Evolutionary conservation across 2,329 filamentous ascomycete species (phyloP), one percentile per base, ranked within the genome.

Genomic region (Monosporascus sp.): DNA sequence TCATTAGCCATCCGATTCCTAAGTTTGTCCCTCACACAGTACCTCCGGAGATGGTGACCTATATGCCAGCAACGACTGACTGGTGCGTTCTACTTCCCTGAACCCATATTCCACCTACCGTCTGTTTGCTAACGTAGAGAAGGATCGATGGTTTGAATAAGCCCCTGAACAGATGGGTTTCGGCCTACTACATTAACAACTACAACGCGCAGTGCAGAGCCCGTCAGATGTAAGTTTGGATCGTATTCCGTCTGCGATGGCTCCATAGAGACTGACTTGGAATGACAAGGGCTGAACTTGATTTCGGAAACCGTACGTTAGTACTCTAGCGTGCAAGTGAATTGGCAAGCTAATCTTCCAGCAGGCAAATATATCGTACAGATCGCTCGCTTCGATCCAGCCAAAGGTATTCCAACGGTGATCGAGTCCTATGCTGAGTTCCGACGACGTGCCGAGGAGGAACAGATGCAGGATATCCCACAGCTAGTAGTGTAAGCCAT

Each of bases 71-170:
- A 11, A 88, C 88, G 0, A 93, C 89, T 0, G 89, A 94, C 68
- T 94, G 89, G 83, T 80, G 60, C 64, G 72, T 65, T 42, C 36
- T 37, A 34, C 11, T 5, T 18, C 22, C 39, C 24, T 46, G 11
- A 22, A 18, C 8, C 15, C 37, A 5, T 17, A 31, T 20, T 53
- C 54, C 14, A 56, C 47, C 34, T 25, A 11, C 8, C 24, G 22
- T n/a, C 11, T 44, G 20, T 20, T 49, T 38, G 18, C 61, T 71
- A 51, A 69, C 55, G 18, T 38, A 20, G 22, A 15, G 6, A 56
- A 79, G 77, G 85, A 76, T 91, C 3, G 89, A 94, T 65, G 89
- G 89, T 8, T 70, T 93, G 59, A 94, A 92, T 74, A 94, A 94
- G 69, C 70, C 75, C 24, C 77, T 93, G 68, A 81, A 80, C 54